Evolutionary conservation across 73 alveolate genomes (phyloP), one percentile per base, ranked within the genome.

Genomic region (Paramecium sonneborni): DNA sequence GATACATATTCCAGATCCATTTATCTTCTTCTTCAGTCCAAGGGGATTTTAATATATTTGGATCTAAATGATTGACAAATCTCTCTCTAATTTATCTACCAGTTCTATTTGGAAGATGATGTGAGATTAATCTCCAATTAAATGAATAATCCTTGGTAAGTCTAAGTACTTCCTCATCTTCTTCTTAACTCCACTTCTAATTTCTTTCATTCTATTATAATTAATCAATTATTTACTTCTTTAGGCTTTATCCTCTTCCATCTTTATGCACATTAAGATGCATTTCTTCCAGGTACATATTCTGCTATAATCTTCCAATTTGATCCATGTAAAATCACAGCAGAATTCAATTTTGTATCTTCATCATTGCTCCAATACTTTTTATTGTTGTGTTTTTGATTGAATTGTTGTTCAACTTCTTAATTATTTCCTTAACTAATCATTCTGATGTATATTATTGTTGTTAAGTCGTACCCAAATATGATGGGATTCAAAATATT

Each of bases 21-120:
- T 43, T 37, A 88, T 88, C 94, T 94, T 98, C 99, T 85, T 96
- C 98, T 69, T 93, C 96, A 56, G 98, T 95, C 95, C 99, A 97
- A 69, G 96, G 95, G 15, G 93, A 94, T 68, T 97, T 97, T 48
- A 92, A 94, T 11, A 98, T 97, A 12, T 92, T 92, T 26, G 99
- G 99, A 86, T 97, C 99, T 28, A 98, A 84, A 88, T 97, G 98
- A 85, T 98, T 98, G 85, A 97, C 98, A 98, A 98, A 98, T 79
- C 99, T 96, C 93, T 98, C 99, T 72, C 99, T 84, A 88, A 99
- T 96, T 88, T 97, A 95, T 76, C 97, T 95, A 20, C 99, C 99
- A 74, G 98, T 96, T 69, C 87, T 88, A 57, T 82, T 82, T 88
- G 70, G 88, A 12, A 88, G 18, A 58, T 70, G 46, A 12, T 88